A percentile compares a stretch with the other conserved stretches of the same genome.
These are phyloP conservation scores for Leccinum disarticulatum DNA, from an alignment of 768 basidiomycete species.

Conservation along the genomic window DNA sequence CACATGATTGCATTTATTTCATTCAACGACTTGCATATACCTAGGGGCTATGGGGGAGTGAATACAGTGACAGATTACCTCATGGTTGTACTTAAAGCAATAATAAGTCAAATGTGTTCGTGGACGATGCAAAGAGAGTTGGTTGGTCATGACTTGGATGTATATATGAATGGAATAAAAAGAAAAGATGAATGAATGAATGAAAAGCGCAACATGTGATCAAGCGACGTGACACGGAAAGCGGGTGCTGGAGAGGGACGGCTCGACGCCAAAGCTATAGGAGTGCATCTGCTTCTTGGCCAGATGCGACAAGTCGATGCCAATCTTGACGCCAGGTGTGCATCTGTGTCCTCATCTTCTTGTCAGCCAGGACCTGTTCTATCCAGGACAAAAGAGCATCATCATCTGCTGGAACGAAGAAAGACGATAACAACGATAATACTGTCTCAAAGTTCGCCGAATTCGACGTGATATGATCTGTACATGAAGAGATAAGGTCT, in stretches of 20 bases:
- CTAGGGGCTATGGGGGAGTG: conserved; percentile 10
- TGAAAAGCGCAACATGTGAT: conserved; percentile 2
- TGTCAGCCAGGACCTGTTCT: conserved; percentile 52
- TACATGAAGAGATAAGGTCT: conserved; percentile 5
- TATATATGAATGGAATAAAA: conserved; percentile 28
- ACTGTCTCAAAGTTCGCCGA: conserved; percentile 90
- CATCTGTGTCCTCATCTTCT: conserved; percentile 72
- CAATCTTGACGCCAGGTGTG: conserved; percentile 78
- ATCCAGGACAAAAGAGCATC: conserved; percentile 83
- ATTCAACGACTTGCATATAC: conserved; percentile 15
- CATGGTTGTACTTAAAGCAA: conserved; percentile 20
- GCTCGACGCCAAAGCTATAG: conserved; percentile 37
- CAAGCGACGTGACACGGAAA: conserved; percentile 5
- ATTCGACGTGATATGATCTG: conserved; percentile 81
- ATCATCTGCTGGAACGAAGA: conserved; percentile 92
- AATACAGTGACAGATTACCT: conserved; percentile 28
- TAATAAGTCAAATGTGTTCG: conserved; percentile 18
- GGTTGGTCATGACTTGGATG: conserved; percentile 12
- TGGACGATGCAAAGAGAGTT: conserved; percentile 20
- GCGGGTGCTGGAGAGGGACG: background rate
- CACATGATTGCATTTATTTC: conserved; percentile 12
- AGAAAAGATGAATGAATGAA: background rate
- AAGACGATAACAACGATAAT: conserved; percentile 86
- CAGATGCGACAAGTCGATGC: conserved; percentile 63
- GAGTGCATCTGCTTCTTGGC: conserved; percentile 60